Evolutionary conservation across 768 basidiomycete genomes (phyloP), one percentile per base, ranked within the genome.

Genomic region (Neoboletus magnificus): DNA sequence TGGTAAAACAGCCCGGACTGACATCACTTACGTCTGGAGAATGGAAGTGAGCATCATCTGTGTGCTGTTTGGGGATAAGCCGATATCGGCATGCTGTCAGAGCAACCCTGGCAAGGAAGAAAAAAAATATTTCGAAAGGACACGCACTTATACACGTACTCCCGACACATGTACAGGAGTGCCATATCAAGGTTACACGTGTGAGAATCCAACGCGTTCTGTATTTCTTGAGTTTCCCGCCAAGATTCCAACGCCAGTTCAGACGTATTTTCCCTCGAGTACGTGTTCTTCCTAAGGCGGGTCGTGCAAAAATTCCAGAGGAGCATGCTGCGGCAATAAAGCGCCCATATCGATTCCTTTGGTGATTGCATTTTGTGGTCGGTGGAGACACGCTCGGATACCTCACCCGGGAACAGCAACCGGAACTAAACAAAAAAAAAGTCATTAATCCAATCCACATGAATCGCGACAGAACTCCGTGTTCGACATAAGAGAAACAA

Each of bases 311-410:
- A 86, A 62, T 82, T 87, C 88, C 89, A 92, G 4, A 91, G 75
- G 11, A 92, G 78, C 86, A 91, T 87, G 66, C 83, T 83, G 33
- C 90, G 83, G 70, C 88, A 90, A 62, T 89, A 89, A 27, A 92
- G 74, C 0, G 87, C 89, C 89, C 89, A 91, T 2, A 92, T 78
- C 16, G 85, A 84, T 58, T 91, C 87, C 66, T 90, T 91, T 16
- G 84, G 78, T 18, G 85, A 85, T 33, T 77, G 77, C 32, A 73
- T 71, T 52, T 76, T 73, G 50, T 72, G 72, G 23, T 74, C 71
- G 40, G 73, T 61, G 7, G 80, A 73, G 20, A 71, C 64, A 48
- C 82, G 81, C 63, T 85, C 82, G 41, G 78, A 72, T 8, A 80
- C 77, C 69, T 92, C 89, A 1, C 87, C 89, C 1, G 90, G 90